These are phyloP conservation scores for Phytophthora vignae DNA, from an alignment of 352 stramenopile genomes.

Conservation along the genomic window DNA sequence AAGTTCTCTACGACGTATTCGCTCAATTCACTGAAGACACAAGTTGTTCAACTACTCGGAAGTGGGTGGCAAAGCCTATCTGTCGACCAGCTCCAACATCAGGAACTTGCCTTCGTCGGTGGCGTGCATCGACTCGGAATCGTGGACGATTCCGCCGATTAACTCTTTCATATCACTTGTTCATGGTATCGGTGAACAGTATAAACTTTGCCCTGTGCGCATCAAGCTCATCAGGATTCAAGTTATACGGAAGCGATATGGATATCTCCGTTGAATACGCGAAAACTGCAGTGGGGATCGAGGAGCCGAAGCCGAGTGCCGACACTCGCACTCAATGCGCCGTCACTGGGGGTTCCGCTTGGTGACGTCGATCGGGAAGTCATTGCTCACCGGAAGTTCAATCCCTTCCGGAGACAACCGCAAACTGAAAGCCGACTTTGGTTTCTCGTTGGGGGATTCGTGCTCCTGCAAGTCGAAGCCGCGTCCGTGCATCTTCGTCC, in stretches of 20 bases:
- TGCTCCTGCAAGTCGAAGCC: constrained; percentile 27
- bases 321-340: neutral
- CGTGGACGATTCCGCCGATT: neutral
- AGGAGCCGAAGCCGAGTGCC: neutral
- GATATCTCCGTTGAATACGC: constrained; percentile 29
- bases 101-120: neutral
- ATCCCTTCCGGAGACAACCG: neutral
- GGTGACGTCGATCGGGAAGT: constrained; percentile 5
- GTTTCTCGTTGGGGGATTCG: constrained; percentile 6
- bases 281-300: neutral
- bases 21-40: neutral
- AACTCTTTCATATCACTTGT: constrained; percentile 11
- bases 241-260: constrained; percentile 21
- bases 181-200: constrained; percentile 9
- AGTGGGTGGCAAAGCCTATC: neutral
- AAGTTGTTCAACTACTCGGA: neutral
- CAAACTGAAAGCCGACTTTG: constrained; percentile 14
- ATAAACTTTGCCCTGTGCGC: constrained; percentile 12
- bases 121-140: neutral
- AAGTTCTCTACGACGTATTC: constrained; percentile 15
- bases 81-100: neutral
- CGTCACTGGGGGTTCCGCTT: no score
- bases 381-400: constrained; percentile 5
- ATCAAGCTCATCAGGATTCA: constrained; percentile 13
- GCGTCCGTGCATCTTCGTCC: constrained; percentile 27